Evolutionary conservation across 371 early-diverging fungal species (phyloP).

Genomic region (Parasitella parasitica): DNA sequence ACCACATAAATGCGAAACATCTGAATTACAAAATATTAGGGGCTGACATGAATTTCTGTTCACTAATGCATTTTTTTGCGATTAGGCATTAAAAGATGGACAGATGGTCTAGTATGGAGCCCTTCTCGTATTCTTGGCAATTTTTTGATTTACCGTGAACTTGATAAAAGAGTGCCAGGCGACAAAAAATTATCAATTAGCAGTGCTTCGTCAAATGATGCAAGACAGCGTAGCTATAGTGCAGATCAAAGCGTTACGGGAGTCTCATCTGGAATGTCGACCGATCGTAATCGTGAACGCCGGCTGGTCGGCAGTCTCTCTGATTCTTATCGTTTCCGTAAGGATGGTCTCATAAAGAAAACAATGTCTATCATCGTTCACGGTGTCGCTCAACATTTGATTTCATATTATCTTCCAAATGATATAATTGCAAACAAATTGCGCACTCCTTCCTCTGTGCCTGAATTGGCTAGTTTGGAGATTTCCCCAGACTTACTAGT

Average conservation of each 20-base stretch:
- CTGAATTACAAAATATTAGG: neutral
- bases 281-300: slow-evolving; percentile 47
- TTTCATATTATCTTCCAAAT: slow-evolving; percentile 82
- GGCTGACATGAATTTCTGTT: neutral
- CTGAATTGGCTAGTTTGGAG: slow-evolving; percentile 57
- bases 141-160: slow-evolving; percentile 65
- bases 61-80: neutral
- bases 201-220: slow-evolving; percentile 26
- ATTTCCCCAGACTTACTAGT: slow-evolving; percentile 59
- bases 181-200: slow-evolving; percentile 32
- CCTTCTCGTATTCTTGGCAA: slow-evolving; percentile 70
- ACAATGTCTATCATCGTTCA: slow-evolving; percentile 82
- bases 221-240: slow-evolving; percentile 33
- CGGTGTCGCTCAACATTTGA: slow-evolving; percentile 78
- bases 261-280: slow-evolving; percentile 13
- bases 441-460: slow-evolving; percentile 60
- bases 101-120: slow-evolving; percentile 74
- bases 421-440: slow-evolving; percentile 63
- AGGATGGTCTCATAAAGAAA: slow-evolving; percentile 85
- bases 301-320: slow-evolving; percentile 62
- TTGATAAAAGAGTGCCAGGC: slow-evolving; percentile 44
- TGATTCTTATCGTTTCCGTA: slow-evolving; percentile 71
- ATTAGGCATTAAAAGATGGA: slow-evolving; percentile 74
- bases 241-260: slow-evolving; percentile 31
- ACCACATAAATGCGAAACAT: neutral